phyloP scores from a whole-genome alignment of 106 monocot genomes.

The Triglochin maritima region DNA sequence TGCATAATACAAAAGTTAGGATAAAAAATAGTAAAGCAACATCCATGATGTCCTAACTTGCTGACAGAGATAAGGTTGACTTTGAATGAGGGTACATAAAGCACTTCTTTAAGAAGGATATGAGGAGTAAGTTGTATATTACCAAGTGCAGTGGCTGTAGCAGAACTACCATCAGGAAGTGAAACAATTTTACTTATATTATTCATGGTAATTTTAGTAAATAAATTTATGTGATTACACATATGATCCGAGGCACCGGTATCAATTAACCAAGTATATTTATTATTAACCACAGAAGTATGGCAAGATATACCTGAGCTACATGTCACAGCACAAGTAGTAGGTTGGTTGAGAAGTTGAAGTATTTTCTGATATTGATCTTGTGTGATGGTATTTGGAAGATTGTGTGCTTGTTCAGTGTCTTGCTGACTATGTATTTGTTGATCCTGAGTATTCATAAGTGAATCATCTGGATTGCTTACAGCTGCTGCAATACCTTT shows the following conservation, averaged over 20 bases:
- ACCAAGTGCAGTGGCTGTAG: background rate
- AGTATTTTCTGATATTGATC: background rate
- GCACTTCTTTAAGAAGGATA: background rate
- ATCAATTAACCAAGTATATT: background rate
- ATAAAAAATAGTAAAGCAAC: background rate
- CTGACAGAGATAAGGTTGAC: slow-evolving; percentile 6
- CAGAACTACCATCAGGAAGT: background rate
- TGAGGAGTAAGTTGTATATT: background rate
- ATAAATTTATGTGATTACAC: background rate
- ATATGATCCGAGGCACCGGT: background rate
- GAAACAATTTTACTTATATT: background rate
- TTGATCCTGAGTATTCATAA: background rate
- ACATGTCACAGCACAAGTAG: background rate
- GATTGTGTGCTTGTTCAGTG: too few relatives aligned
- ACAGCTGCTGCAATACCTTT: background rate
- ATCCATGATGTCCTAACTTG: background rate
- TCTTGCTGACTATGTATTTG: background rate
- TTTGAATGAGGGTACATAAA: background rate
- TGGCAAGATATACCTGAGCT: background rate
- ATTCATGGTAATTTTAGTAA: background rate
- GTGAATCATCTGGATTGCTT: background rate
- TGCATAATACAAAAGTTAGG: background rate
- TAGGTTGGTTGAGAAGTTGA: background rate
- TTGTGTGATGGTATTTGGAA: background rate
- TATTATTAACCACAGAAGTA: background rate